Evolutionary conservation across 1,139 yeast genomes (phyloP), one percentile per base, ranked within the genome.

Genomic region (Lodderomyces theae): DNA sequence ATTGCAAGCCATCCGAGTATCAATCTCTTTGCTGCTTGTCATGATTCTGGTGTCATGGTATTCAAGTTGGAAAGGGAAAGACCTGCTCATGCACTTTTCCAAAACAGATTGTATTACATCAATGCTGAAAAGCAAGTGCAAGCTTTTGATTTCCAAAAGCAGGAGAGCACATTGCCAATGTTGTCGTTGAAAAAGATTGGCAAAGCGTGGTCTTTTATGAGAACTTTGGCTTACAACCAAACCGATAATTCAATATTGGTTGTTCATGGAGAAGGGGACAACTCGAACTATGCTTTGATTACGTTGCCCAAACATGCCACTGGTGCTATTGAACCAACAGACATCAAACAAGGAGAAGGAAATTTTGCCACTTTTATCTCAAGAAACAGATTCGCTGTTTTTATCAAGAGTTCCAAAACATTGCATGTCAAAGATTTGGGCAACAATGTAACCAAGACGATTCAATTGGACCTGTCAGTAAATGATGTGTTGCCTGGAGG

Each of bases 11-110:
- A 94, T 61, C 97, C 97, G 44, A 72, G 76, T 38, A 84, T 90
- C 63, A 92, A 92, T 61, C 74, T 92, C 57, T 90, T 92, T 69
- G 98, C 97, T 39, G 86, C 97, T 30, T 94, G 96, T 57, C 97
- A 92, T 64, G 98, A 94, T 64, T 77, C 89, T 11, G 99, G 99
- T 59, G 96, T 90, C 23, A 90, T 92, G 96, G 95, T 94, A 41
- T 94, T 94, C 77, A 94, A 94, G 67, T 76, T 94, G 48, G 97
- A 89, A 62, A 84, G 98, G 59, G 99, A 94, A 72, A 82, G 98
- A 62, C 98, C 98, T 17, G 96, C 97, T 16, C 78, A 79, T 54
- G 70, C 89, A 3, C 62, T 83, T 32, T 80, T 79, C 66, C 94
- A 86, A 59, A 78, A 79, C 56, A 79, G 74, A 61, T 66, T 94